A percentile compares a stretch with the other conserved stretches of the same genome.
These are phyloP conservation scores for Viola odorata DNA, from an alignment of 345 rosid species.

Conservation along the genomic window DNA sequence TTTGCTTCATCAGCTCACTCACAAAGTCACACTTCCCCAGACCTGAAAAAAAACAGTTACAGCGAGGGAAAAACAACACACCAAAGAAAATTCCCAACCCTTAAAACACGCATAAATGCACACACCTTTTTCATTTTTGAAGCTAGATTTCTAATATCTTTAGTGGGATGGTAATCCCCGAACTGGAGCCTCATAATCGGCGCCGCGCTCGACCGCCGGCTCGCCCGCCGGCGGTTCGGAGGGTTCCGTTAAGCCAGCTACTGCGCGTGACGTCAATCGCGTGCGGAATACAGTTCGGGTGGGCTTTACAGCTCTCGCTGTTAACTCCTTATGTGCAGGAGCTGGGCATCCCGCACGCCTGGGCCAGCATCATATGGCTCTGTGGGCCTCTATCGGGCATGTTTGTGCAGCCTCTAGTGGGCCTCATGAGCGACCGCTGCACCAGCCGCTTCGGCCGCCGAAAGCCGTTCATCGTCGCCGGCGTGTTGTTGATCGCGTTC, in stretches of 20 bases:
- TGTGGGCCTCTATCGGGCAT: slow-evolving; percentile 97
- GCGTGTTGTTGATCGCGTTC: slow-evolving; percentile 48
- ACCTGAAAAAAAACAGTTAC: no score
- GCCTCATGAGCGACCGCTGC: slow-evolving; percentile 86
- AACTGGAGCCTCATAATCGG: no score
- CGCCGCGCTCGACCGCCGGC: not conserved
- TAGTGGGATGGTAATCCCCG: no score
- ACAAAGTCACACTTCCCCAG: no score
- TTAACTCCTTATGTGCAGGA: slow-evolving; percentile 93
- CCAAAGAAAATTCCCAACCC: no score
- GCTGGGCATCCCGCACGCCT: slow-evolving; percentile 92
- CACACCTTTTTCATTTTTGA: no score
- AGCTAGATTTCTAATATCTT: no score
- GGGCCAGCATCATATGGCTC: slow-evolving; percentile 96
- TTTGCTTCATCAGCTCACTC: no score
- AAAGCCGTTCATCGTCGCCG: slow-evolving; percentile 66
- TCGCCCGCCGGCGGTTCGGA: slow-evolving; percentile 9
- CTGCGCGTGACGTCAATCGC: slow-evolving; percentile 88
- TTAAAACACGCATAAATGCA: no score
- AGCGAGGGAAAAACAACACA: no score
- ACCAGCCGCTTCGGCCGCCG: slow-evolving; percentile 87
- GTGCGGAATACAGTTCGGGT: slow-evolving; percentile 92
- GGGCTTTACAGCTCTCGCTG: slow-evolving; percentile 96
- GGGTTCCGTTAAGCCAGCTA: slow-evolving; percentile 54
- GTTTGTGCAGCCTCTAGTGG: slow-evolving; percentile 84